These are phyloP conservation scores for Fonsecaea multimorphosa DNA, from an alignment of 2,329 filamentous ascomycete genomes.

Conservation along the genomic window DNA sequence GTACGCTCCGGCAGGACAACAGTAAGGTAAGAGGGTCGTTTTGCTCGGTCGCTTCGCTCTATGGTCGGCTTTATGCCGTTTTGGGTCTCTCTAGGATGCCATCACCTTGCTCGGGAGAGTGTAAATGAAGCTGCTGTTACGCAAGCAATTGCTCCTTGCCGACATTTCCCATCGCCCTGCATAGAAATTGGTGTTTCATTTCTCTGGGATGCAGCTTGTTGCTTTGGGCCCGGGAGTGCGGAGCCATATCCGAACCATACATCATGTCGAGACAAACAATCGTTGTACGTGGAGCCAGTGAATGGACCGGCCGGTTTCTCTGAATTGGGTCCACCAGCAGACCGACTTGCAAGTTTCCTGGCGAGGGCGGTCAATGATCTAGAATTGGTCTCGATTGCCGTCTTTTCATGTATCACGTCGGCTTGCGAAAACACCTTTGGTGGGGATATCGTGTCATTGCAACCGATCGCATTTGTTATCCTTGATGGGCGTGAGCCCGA, in stretches of 20 bases:
- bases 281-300: background rate
- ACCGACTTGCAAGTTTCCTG: background rate
- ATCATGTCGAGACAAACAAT: background rate
- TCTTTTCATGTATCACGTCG: background rate
- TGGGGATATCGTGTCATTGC: background rate
- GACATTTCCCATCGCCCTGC: background rate
- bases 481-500: background rate
- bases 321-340: background rate
- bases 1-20: background rate
- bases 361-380: background rate
- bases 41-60: background rate
- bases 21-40: background rate
- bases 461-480: background rate
- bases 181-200: background rate
- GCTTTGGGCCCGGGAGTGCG: background rate
- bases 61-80: background rate
- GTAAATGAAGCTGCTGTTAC: background rate
- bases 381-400: background rate
- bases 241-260: background rate
- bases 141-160: background rate
- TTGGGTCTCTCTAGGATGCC: background rate
- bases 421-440: background rate
- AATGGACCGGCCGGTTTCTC: background rate
- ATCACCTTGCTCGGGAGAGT: background rate
- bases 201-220: background rate